phyloP scores from a whole-genome alignment of 2,329 filamentous ascomycete genomes.

The Zymoseptoria tritici region DNA sequence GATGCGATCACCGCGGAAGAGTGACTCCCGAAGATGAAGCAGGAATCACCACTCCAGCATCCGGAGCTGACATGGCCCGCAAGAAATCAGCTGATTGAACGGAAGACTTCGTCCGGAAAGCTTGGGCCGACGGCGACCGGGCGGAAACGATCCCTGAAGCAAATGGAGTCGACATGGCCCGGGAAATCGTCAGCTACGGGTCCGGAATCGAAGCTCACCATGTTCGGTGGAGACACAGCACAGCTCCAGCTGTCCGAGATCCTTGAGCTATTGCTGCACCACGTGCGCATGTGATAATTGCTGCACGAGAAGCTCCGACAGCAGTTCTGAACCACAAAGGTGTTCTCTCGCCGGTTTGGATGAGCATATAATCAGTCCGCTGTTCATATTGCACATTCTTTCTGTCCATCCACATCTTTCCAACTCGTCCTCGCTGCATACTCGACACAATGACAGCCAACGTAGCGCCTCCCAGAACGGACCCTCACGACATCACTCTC shows the following conservation, averaged over 20 bases:
- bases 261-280: neutral
- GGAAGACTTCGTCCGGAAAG: neutral
- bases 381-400: neutral
- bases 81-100: neutral
- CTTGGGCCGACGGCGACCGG: neutral
- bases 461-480: neutral
- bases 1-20: neutral
- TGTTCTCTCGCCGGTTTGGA: neutral
- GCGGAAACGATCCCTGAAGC: neutral
- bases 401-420: neutral
- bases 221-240: neutral
- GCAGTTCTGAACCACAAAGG: neutral
- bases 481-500: conserved; percentile 23
- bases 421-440: neutral
- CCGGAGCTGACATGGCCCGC: neutral
- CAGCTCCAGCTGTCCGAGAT: neutral
- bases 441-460: neutral
- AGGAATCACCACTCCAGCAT: neutral
- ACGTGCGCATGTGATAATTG: neutral
- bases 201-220: neutral
- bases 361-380: neutral
- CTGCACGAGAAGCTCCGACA: neutral
- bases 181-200: neutral
- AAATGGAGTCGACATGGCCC: conserved; percentile 2
- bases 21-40: neutral